Base-by-base conservation (phyloP, 352 stramenopile genomes). In the Pythium plurisporium region DNA sequence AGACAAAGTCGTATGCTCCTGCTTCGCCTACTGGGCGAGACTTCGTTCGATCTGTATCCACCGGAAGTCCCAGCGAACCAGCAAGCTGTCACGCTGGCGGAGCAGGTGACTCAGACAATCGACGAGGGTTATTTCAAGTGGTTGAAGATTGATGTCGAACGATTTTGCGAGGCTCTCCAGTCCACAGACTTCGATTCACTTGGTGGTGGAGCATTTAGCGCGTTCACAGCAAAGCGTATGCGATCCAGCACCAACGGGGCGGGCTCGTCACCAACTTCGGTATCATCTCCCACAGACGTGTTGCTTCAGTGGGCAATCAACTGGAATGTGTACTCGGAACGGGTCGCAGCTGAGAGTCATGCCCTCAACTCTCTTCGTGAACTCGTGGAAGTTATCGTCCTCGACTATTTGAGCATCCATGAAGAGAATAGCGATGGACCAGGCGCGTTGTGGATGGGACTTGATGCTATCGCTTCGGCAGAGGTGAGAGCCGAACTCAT, bases 261-360 rank as follows among this genome's bases (percentile, higher is more conserved):
- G 38, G 51, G 70, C 25, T 79, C 76, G 14, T 71, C 69, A 17
- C 67, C 71, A 26, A 38, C 27, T 64, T 87, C 29, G 49, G 37
- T 17, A 10, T 69, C 42, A 74, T 91, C 46, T 57, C 27, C 62
- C 7, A 65, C 50, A 19, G 62, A 69, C 33, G 40, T 45, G 2
- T 26, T 69, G 29, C 34, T 94, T 26, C 73, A 87, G 55, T 94
- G 84, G 84, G 80, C 84, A 8, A 74, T 92, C 25, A 71, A 86
- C 38, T 94, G 84, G 84, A 94, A 94, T 49, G 67, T 86, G 25
- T 94, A 90, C 59, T 94, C 84, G 27, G 84, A 94, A 45, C 77
- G 80, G 20, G 78, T 94, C 50, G 80, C 79, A 8, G 84, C 82
- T 10, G 82, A 92, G 56, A 91, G 80, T 37, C 82, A 92, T 19